Evolutionary conservation across 768 basidiomycete species (phyloP), one percentile per base, ranked within the genome.

Genomic region (Nevesoporus exiguus): DNA sequence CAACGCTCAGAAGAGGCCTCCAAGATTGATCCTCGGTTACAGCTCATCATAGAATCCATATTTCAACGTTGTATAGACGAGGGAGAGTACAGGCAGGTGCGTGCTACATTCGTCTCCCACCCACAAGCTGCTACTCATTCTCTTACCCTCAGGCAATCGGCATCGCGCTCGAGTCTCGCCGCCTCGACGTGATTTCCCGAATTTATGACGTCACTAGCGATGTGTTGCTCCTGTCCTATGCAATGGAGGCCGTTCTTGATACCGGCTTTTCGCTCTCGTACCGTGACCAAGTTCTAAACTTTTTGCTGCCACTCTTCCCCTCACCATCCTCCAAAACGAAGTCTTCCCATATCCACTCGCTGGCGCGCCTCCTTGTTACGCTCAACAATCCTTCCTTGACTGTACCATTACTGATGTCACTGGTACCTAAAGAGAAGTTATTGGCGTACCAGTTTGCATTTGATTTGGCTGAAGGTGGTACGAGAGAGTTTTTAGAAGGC

Each of bases 361-460:
- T 98, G 55, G 93, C 93, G 7, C 90, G 94, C 15, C 80, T 98
- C 34, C 85, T 95, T 63, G 88, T 98, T 39, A 91, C 93, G 19
- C 79, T 97, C 49, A 88, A 90, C 66, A 86, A 86, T 53, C 80
- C 89, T n/a, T 78, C 85, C 3, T 76, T 93, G 48, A 90, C 92
- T 1, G 78, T 90, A 7, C 78, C 85, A 14, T 78, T 95, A 48
- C 71, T 97, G 54, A 79, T 76, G 2, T 85, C 85, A 3, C 78
- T 97, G 9, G 79, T 93, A 14, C 79, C 80, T 5, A 78, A 79
- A 56, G 82, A 94, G 61, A 80, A 81, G 37, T 74, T 93, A 11
- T 75, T 96, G 24, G 94, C 93, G 1, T 96, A 94, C 70, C 97
- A 99, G 69, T 84, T 98, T 66, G 93, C 90, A 0, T 98, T 98